Conservation (phyloP, 2,329 filamentous ascomycete genomes). For the Fusarium hainanense region DNA sequence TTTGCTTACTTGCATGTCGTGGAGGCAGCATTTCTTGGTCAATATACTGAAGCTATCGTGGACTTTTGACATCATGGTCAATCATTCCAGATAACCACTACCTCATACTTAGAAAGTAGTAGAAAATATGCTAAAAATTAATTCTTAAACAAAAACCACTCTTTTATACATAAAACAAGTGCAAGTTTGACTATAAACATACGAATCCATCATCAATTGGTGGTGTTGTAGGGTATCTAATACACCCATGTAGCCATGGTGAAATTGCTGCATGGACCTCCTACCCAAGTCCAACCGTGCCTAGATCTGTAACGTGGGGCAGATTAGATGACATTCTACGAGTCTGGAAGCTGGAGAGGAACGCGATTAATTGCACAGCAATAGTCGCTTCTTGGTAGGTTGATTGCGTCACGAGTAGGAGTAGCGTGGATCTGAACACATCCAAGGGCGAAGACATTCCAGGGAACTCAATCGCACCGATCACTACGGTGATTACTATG, state of each 20-base stretch:
- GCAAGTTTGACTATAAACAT: not conserved
- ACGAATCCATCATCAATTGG: not conserved
- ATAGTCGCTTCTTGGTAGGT: not conserved
- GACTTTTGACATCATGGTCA: not conserved
- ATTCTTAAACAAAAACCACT: not conserved
- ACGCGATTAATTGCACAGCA: slow-evolving; percentile 3
- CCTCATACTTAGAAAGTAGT: not conserved
- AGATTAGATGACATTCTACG: not conserved
- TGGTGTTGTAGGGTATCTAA: slow-evolving; percentile 18
- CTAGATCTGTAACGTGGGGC: slow-evolving; percentile 10
- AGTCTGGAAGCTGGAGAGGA: not conserved
- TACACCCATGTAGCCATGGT: not conserved
- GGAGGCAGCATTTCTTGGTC: rapidly evolving
- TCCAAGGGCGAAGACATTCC: not conserved
- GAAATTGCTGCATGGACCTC: not conserved
- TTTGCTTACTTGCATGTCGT: not conserved
- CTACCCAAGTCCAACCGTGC: not conserved
- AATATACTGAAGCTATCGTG: not conserved
- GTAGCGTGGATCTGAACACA: not conserved
- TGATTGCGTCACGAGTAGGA: not conserved
- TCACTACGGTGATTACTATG: not conserved
- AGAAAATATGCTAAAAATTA: not conserved
- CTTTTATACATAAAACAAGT: too few species aligned
- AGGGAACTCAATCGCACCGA: not conserved
- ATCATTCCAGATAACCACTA: rapidly evolving